Conservation (phyloP, 345 rosid genomes). For the Linum trigynum region DNA sequence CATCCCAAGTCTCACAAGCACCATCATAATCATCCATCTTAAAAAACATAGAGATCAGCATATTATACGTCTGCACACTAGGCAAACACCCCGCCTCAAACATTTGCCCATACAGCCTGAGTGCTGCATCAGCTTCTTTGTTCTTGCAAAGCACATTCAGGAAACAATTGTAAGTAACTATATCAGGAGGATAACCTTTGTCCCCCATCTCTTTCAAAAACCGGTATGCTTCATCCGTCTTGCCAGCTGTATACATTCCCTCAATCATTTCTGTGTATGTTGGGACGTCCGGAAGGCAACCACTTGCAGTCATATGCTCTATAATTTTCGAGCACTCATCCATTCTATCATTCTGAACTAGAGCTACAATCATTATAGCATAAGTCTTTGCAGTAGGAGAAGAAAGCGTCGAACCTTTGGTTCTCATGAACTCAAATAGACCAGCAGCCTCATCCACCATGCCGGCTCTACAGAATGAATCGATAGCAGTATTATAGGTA, state of each 20-base stretch:
- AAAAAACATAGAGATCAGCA: constrained; percentile 74
- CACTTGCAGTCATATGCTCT: constrained; percentile 62
- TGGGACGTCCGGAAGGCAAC: constrained; percentile 88
- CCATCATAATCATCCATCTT: constrained; percentile 58
- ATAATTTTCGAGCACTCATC: constrained; percentile 61
- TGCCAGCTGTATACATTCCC: constrained; percentile 75
- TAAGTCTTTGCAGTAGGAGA: constrained; percentile 85
- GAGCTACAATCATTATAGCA: constrained; percentile 58
- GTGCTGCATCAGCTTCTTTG: constrained; percentile 55
- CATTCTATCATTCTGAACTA: constrained; percentile 46
- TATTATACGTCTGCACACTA: constrained; percentile 79
- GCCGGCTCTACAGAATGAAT: constrained; percentile 72
- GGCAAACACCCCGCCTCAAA: constrained; percentile 56
- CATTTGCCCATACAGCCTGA: constrained; percentile 58
- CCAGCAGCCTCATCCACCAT: constrained; percentile 69
- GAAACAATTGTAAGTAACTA: constrained; percentile 82
- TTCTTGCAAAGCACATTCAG: constrained; percentile 74
- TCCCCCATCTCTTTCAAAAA: constrained; percentile 76
- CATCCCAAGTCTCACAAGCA: constrained; percentile 69
- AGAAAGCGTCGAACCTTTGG: constrained; percentile 63
- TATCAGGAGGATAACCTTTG: constrained; percentile 82
- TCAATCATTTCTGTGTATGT: constrained; percentile 72
- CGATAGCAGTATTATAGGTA: constrained; percentile 76
- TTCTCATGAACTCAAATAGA: constrained; percentile 77
- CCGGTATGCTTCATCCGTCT: constrained; percentile 63